Base-by-base conservation (phyloP, 2,329 filamentous ascomycete species). In the Cytospora piceicola region DNA sequence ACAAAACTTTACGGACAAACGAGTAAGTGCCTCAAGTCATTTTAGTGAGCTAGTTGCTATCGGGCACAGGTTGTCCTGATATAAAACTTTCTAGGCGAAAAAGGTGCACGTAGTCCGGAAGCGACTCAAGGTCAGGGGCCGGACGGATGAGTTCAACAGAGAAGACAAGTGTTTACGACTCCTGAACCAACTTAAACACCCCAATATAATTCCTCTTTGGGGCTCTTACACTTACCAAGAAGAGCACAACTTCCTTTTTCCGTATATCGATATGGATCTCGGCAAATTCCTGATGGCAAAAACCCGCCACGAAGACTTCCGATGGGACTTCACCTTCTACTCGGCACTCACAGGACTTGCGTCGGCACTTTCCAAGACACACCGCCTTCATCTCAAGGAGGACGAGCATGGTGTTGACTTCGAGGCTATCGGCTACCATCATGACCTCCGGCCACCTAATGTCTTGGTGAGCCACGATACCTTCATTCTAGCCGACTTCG, bases 381-480 rank as follows among this genome's bases (percentile, higher is more conserved):
- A 75, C 36, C 61, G 67, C 34, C 46, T 65, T 15, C 17, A 17
- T 12, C 69, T 71, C 36, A 58, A 56, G 12, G 34, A 62, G 8
- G 64, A 30, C 0, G 56, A 58, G 24, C 56, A 71, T 4, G 64
- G 52, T 6, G 30, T 70, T 20, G 61, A 72, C 17, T 46, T 73
- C 15, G 64, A 69, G 12, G 60, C 55, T 20, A 72, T 74, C 51
- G 72, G 72, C 30, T 76, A 70, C 56, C 74, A 76, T 61, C 72
- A 74, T 49, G 74, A 76, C 34, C 59, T 76, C 1, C 67, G 69
- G 24, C 74, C 74, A 11, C 30, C 52, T 4, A 75, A 76, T 60
- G 71, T 76, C 24, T 68, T 76, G 15, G 67, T 75, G 11, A 60
- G 51, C 36, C 52, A 54, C 1, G 56, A 64, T 0, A 71, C 51